These are phyloP conservation scores for Mycena metata DNA, from an alignment of 768 basidiomycete genomes.

Conservation along the genomic window DNA sequence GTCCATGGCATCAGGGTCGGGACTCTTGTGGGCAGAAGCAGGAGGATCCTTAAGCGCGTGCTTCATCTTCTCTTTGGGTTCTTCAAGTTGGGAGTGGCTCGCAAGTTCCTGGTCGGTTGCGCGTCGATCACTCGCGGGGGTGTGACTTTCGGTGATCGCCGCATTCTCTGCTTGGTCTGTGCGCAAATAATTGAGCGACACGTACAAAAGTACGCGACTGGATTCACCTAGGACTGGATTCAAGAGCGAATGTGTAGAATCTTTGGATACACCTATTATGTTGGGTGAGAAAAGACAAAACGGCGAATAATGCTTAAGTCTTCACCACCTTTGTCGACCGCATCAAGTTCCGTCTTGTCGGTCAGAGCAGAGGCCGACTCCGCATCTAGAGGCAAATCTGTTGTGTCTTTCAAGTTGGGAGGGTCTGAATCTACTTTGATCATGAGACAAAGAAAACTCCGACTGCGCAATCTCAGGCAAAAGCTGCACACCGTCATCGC, in stretches of 20 bases:
- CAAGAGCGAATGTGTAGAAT: too few relatives aligned
- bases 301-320: too few relatives aligned
- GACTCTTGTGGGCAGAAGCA: neutral
- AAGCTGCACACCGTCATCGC: neutral
- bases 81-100: neutral
- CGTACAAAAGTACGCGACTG: too few relatives aligned
- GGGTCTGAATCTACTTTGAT: neutral
- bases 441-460: too few relatives aligned
- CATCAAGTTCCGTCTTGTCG: neutral
- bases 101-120: slow-evolving; percentile 1
- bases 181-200: too few relatives aligned
- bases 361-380: neutral
- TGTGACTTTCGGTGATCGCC: neutral
- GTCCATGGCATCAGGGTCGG: slow-evolving; percentile 19
- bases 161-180: too few relatives aligned
- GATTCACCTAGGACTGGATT: too few relatives aligned
- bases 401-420: neutral
- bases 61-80: neutral
- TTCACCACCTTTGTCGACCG: neutral
- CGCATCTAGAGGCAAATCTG: neutral
- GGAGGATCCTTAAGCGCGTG: neutral
- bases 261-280: too few relatives aligned
- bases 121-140: slow-evolving; percentile 3
- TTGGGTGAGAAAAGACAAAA: too few relatives aligned
- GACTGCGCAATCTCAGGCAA: slow-evolving; percentile 11